Base-by-base conservation (phyloP, 331 rosid genomes). In the Spiraea crenata region DNA sequence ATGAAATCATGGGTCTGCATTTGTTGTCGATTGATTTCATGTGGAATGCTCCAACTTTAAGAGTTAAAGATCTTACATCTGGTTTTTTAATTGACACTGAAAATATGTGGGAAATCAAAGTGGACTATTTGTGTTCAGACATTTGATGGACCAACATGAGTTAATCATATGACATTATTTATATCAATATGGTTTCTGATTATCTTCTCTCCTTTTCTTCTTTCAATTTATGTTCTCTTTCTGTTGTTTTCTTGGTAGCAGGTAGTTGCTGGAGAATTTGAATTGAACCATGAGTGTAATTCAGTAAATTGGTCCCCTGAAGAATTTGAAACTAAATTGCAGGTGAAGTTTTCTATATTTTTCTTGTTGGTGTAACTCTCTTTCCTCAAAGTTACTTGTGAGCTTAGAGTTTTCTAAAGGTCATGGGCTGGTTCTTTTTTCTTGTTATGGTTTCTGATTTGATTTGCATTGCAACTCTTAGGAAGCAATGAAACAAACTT, bases 221-320 rank as follows among this genome's bases (percentile, higher is more conserved):
- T 72, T 40, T 20, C 4, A 51, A 5, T 54, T 66, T 46, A 39
- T 59, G 49, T 55, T 39, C 72, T 63, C 67, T 75, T 6, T 49
- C 9, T 67, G 37, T 40, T 57, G 37, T 65, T 51, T 62, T 74
- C 75, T 79, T 77, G 62, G 68, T 69, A 77, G 74, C 78, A 93
- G 99, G 97, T 93, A 67, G 97, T 93, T 67, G 97, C 99, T 59
- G 99, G 99, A 83, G 99, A 93, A 80, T 96, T 93, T 60, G 99
- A 93, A 85, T 70, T 93, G 76, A 93, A 90, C 79, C 96, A 91
- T 54, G 96, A 90, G 74, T 93, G 96, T 78, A 91, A 85, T 85
- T 76, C 93, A 71, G 87, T 93, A 91, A 88, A 93, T 75, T 93
- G 99, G 99, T 93, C 99, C 35, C 95, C 99, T 0, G 96, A 91